Evolutionary conservation across 345 rosid species (phyloP).

Genomic region (Ricinus communis): DNA sequence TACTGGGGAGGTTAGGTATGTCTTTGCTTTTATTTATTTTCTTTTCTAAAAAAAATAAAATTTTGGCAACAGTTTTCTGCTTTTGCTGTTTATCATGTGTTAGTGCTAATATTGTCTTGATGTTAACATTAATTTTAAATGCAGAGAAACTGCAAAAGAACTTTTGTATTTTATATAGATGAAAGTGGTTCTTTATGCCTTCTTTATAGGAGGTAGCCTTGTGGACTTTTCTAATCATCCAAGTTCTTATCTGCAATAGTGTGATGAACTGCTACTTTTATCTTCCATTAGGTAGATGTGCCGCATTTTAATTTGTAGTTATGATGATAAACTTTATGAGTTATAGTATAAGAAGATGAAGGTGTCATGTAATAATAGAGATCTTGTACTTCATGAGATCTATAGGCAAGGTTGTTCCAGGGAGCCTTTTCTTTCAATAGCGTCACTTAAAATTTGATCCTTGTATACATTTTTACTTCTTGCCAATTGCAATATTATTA

Average conservation of each 20-base stretch:
- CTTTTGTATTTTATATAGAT: neutral
- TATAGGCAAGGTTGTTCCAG: neutral
- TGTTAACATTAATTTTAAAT: neutral
- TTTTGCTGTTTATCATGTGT: neutral
- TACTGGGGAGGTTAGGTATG: slow-evolving; percentile 70
- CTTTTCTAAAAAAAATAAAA: no score
- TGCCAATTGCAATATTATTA: neutral
- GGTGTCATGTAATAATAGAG: neutral
- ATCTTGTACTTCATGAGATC: neutral
- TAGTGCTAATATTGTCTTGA: neutral
- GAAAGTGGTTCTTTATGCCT: neutral
- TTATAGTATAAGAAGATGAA: neutral
- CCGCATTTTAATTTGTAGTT: neutral
- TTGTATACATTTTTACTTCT: neutral
- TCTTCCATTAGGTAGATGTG: neutral
- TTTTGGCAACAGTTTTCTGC: no score
- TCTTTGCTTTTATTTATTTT: neutral
- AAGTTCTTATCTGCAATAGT: no score
- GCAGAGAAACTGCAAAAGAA: neutral
- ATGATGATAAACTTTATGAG: neutral
- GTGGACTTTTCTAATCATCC: neutral
- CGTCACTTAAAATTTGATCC: neutral
- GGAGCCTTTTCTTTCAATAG: neutral
- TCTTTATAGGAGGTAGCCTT: neutral
- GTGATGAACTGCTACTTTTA: no score